Evolutionary conservation across 1,284 basidiomycete species (phyloP), one percentile per base, ranked within the genome.

Genomic region (Hemileia vastatrix): DNA sequence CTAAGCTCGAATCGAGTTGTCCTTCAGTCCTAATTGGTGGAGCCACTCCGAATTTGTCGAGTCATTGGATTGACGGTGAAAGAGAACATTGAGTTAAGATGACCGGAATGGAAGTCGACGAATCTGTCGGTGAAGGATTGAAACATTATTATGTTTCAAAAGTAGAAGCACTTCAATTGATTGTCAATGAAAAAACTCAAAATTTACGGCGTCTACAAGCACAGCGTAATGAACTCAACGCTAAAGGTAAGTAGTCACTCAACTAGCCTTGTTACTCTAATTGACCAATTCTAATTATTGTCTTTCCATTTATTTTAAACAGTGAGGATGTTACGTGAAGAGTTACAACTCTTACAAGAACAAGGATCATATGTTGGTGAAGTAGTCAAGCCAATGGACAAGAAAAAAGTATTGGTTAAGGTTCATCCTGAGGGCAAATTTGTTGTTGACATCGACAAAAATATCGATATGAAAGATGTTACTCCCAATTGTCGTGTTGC

Each of bases 401-500:
- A 74, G 70, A 75, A 75, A 49, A 75, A 75, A 67, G 71, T 74
- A 9, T 68, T 75, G 23, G 73, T 75, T 53, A 75, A 75, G 58
- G 69, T 75, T 8, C 73, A 75, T 62, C 73, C 73, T 3, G 73
- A 75, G 64, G 73, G 73, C 59, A 75, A 75, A n/a, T n/a, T n/a
- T n/a, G 93, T 97, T 65, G 94, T 97, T 65, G 93, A 96, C 78
- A 82, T 97, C 66, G 91, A 94, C 69, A 78, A 84, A 2, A 88
- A 92, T 67, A 91, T 97, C 71, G 87, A 93, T 67, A 77, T 95
- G 66, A 80, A 82, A 18, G 75, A 85, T 1, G 82, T 98, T 49
- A 92, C 87, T 57, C 86, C 91, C 5, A 86, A 88, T 23, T 83
- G 94, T 53, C 90, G 94, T 57, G 88, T 98, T 58, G 92, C 93